phyloP scores from a whole-genome alignment of 139 green algal species.

The Nannochloris sp. region DNA sequence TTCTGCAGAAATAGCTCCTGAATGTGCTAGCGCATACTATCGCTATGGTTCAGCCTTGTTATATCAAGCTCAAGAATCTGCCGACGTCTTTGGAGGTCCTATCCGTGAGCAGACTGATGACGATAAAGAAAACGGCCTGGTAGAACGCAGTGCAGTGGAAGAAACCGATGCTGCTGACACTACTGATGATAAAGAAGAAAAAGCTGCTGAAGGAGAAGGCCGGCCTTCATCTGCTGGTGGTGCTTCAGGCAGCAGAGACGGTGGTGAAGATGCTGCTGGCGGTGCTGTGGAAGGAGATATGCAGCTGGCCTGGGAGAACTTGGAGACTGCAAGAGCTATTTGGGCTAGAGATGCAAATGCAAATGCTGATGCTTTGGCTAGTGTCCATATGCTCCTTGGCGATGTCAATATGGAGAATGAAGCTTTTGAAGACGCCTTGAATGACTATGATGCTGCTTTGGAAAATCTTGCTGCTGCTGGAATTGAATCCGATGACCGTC shows the following conservation, averaged over 20 bases:
- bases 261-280: constrained; percentile 29
- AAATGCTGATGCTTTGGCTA: constrained; percentile 41
- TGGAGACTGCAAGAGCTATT: constrained; percentile 44
- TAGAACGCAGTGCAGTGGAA: not conserved
- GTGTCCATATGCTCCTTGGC: constrained; percentile 43
- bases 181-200: constrained; percentile 27
- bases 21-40: constrained; percentile 58
- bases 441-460: constrained; percentile 21
- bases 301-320: constrained; percentile 65
- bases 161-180: not conserved
- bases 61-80: constrained; percentile 52
- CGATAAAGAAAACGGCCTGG: constrained; percentile 15
- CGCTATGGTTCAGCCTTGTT: constrained; percentile 60
- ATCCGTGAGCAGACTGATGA: constrained; percentile 11
- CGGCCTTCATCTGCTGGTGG: constrained; percentile 18
- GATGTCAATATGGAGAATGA: constrained; percentile 44
- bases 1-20: constrained; percentile 17
- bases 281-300: constrained; percentile 38
- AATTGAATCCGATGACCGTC: constrained; percentile 11
- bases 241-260: constrained; percentile 19
- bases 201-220: constrained; percentile 8
- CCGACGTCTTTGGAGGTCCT: constrained; percentile 48
- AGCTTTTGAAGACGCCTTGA: constrained; percentile 32
- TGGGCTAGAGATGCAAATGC: constrained; percentile 9
- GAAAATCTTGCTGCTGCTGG: constrained; percentile 8